Base-by-base conservation (phyloP, 495 filamentous ascomycete genomes). In the Terfezia claveryi region DNA sequence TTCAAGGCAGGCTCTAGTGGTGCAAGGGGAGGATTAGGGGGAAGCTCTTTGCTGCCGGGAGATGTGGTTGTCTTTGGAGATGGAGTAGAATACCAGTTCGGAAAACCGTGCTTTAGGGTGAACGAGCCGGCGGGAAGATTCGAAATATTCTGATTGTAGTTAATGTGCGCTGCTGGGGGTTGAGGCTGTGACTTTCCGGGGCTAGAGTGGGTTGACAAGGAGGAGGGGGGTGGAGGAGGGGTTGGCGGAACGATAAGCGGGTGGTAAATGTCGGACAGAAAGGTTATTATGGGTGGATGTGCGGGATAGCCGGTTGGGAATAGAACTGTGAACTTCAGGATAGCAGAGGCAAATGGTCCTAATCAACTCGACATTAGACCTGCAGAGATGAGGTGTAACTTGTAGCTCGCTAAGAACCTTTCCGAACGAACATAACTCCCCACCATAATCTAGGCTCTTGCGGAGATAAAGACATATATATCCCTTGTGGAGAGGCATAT, bases 251-350 rank as follows among this genome's bases (percentile, higher is more conserved):
- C 82, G 62, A 96, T 79, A 27, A 98, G 74, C 11, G 89, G 91
- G 68, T 98, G 89, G 67, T 94, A 98, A 53, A 95, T 80, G 60
- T 95, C 89, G 49, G 83, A 91, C 32, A 77, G 72, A 66, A 98
- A 93, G 44, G 80, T 88, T 51, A 98, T 79, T 5, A 85, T 72
- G 7, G 91, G 91, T 44, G 91, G 84, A 8, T 81, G 68, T 37
- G 72, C 68, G 5, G 91, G 91, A 64, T 94, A 95, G 27, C 73
- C 72, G 58, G 80, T 70, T 9, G 91, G 86, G 65, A 95, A 95
- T 52, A 79, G 79, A 59, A 98, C 79, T 57, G 85, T 80, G 70
- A 95, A 94, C 55, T 88, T 85, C 56, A 98, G 77, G 54, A 94
- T 76, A 27, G 88, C 85, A 37, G 81, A 78, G 36, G 84, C 76